Evolutionary conservation across 2,329 filamentous ascomycete genomes (phyloP), one percentile per base, ranked within the genome.

Genomic region (Pseudogymnoascus verrucosus): DNA sequence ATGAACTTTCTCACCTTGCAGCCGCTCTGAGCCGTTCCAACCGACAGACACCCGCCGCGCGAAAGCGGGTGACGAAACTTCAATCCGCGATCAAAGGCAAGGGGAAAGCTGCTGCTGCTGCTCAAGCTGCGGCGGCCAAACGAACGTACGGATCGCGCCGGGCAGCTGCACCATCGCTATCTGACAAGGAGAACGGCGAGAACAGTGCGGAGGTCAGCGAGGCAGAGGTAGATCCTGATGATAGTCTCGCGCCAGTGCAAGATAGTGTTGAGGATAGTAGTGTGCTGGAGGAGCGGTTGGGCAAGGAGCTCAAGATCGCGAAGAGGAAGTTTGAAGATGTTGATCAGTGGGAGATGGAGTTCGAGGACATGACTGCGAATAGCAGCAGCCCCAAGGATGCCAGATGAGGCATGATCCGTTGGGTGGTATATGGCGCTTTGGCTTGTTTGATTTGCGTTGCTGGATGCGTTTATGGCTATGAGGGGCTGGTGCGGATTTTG

Each of bases 241-340:
- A 75, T 63, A 77, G 74, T 59, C 76, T 82, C 61, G 76, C 73
- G 21, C 79, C 78, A 21, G 76, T 77, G 3, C 80, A 83, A 39
- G 77, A 82, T 69, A 71, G 68, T 36, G 61, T 67, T 4, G 75
- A 74, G 66, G 68, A 74, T 60, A 73, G 73, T 70, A 75, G 76
- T 67, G 68, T 74, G 68, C 40, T 77, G 70, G 71, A 76, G 64
- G 73, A 73, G 60, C 72, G 76, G 5, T 71, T 80, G 59, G 76
- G 80, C 5, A 70, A 70, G 60, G 72, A 74, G 77, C 76, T 89
- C 65, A 83, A 83, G 74, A 77, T 79, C 60, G 83, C 84, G 42
- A 78, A 78, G 8, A 80, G 78, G 71, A 89, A 89, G 74, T 89
- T 89, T 69, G 80, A 83, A 72, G 86, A 89, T 74, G 87, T 89